A percentile compares a stretch with the other conserved stretches of the same genome.
Evolutionary conservation across 2,329 filamentous ascomycete genomes (phyloP).

Genomic region (Venturia asperata): DNA sequence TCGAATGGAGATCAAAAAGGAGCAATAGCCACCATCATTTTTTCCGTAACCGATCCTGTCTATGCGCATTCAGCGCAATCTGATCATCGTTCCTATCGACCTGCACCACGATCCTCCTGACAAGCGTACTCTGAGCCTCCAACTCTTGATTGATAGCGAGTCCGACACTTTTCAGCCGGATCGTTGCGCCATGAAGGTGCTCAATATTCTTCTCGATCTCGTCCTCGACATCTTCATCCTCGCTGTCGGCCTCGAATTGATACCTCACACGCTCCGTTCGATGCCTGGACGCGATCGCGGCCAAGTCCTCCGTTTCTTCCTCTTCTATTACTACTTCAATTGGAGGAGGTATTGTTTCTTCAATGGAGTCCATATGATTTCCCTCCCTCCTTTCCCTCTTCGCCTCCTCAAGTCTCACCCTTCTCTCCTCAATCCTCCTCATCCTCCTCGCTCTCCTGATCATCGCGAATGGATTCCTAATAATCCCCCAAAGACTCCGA

Average conservation of each 20-base stretch:
- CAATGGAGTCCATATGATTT: background rate
- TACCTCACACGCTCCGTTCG: background rate
- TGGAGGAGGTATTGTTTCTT: background rate
- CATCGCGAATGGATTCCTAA: background rate
- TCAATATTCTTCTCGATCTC: background rate
- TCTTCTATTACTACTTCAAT: background rate
- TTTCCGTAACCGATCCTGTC: background rate
- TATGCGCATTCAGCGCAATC: background rate
- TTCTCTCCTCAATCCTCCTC: background rate
- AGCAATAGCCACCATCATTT: background rate
- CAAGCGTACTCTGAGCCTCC: background rate
- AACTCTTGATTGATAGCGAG: background rate
- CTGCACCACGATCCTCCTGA: background rate
- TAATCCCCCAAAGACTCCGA: background rate
- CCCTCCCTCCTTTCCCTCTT: background rate
- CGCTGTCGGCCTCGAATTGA: conserved; percentile 5
- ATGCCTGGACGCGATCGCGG: background rate
- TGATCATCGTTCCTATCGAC: conserved; percentile 5
- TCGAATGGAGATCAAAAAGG: background rate
- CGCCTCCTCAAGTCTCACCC: background rate
- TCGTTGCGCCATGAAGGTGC: background rate
- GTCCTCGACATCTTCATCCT: conserved; percentile 3
- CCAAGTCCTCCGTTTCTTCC: background rate
- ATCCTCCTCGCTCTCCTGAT: background rate
- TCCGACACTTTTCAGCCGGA: background rate